Evolutionary conservation across 345 rosid genomes (phyloP).

Genomic region (Microthlaspi erraticum): DNA sequence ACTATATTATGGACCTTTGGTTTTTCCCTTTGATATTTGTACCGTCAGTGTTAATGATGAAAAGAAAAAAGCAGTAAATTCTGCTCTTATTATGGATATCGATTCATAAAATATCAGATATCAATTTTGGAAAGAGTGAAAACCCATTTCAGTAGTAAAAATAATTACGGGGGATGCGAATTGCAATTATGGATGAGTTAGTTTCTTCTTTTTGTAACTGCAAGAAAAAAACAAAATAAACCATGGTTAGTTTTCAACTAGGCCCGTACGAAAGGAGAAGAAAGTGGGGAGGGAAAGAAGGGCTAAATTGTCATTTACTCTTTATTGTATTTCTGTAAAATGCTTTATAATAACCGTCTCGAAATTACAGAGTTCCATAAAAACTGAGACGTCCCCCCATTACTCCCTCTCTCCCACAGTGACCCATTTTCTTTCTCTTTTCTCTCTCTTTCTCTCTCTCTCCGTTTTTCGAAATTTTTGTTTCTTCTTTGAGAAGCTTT

Average conservation of each 20-base stretch:
- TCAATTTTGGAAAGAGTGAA: not conserved
- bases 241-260: not conserved
- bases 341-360: not conserved
- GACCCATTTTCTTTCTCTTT: not conserved
- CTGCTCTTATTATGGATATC: not conserved
- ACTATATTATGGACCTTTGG: too few relatives aligned
- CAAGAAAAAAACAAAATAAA: not conserved
- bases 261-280: not conserved
- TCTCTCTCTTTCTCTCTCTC: not conserved
- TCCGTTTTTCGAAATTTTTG: not conserved
- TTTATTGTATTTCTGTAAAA: too few relatives aligned
- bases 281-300: not conserved
- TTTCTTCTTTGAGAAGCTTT: constrained; percentile 21
- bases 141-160: not conserved
- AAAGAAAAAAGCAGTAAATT: not conserved
- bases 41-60: not conserved
- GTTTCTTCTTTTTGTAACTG: not conserved
- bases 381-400: not conserved
- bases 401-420: not conserved
- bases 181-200: not conserved
- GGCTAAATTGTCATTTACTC: not conserved
- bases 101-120: not conserved
- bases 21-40: too few relatives aligned
- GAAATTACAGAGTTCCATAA: not conserved
- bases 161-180: not conserved